Base-by-base conservation (phyloP, 768 basidiomycete genomes). In the Fistulinella prunicolor region DNA sequence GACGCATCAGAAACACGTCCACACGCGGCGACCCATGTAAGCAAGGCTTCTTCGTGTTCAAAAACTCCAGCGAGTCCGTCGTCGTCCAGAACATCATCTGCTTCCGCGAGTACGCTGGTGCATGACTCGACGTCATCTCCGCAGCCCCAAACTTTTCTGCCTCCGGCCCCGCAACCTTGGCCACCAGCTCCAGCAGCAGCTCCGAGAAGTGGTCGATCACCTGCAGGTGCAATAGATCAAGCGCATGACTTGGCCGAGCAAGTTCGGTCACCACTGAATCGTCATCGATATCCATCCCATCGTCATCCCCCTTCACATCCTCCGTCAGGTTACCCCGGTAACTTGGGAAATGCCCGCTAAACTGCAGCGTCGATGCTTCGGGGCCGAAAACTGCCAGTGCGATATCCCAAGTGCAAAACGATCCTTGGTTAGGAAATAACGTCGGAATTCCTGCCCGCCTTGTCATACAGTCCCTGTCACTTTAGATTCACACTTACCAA, bases 201-300 rank as follows among this genome's bases (percentile, higher is more conserved):
- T 75, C 73, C 26, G 74, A 74, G 60, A 89, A 89, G 63, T 88
- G 81, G 35, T 83, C 80, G 42, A 86, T 74, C 40, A 88, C 76
- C 54, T 85, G 80, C 19, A 79, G 63, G 61, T 89, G 88, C 40
- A 89, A 74, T 51, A 74, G 67, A 64, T 85, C 84, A 50, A 84
- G 71, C 5, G 83, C 74, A 57, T 86, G 80, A 47, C 73, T 75
- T 5, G 80, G 78, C 23, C 65, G 61, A 41, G 72, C 67, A 32
- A 63, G 56, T 29, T 67, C 67, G n/a, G 66, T 58, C 49, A 62
- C 53, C 30, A 50, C 58, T n/a, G 47, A 47, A 16, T 76, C 78
- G 28, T 83, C 81, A 57, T 88, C 86, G 26, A 87, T 67, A 44
- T 84, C 77, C 80, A 84, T 86, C 48, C 67, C 70, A 50, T 75